A percentile compares a stretch with the other conserved stretches of the same genome.
Evolutionary conservation across 352 stramenopile species (phyloP).

Genomic region (Aphanomyces astaci): DNA sequence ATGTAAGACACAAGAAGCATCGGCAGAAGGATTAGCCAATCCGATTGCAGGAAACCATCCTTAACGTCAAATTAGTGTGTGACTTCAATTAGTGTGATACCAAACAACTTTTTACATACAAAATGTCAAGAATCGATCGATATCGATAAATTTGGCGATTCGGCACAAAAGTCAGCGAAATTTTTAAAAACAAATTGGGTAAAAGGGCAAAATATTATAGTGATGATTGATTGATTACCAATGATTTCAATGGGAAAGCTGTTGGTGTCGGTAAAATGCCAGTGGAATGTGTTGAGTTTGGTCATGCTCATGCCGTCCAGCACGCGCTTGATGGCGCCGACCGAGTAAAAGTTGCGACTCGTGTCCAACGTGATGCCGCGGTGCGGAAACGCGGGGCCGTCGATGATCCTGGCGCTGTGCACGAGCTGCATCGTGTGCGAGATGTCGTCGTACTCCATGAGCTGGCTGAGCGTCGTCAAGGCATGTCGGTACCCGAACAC

Average conservation of each 20-base stretch:
- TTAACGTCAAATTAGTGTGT: no score
- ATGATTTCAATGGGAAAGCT: constrained; percentile 25
- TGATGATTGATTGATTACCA: no score
- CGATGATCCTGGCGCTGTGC: neutral
- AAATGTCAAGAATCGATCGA: no score
- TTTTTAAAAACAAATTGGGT: no score
- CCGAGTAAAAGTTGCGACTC: constrained; percentile 22
- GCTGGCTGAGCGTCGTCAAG: constrained; percentile 16
- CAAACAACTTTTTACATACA: no score
- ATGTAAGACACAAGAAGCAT: no score
- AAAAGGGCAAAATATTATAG: no score
- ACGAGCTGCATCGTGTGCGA: constrained; percentile 17
- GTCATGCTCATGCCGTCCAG: constrained; percentile 14
- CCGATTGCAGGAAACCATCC: no score
- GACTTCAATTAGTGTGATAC: no score
- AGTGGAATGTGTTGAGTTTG: constrained; percentile 26
- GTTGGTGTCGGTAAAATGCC: constrained; percentile 22
- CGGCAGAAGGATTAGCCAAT: no score
- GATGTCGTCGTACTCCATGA: constrained; percentile 21
- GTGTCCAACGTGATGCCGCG: constrained; percentile 22
- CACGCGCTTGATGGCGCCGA: constrained; percentile 14
- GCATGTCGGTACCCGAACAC: constrained; percentile 19
- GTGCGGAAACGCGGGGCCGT: neutral
- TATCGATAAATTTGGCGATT: no score
- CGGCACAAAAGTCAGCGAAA: no score